Conservation (phyloP, 345 rosid genomes). For the Gossypium sturtianum region DNA sequence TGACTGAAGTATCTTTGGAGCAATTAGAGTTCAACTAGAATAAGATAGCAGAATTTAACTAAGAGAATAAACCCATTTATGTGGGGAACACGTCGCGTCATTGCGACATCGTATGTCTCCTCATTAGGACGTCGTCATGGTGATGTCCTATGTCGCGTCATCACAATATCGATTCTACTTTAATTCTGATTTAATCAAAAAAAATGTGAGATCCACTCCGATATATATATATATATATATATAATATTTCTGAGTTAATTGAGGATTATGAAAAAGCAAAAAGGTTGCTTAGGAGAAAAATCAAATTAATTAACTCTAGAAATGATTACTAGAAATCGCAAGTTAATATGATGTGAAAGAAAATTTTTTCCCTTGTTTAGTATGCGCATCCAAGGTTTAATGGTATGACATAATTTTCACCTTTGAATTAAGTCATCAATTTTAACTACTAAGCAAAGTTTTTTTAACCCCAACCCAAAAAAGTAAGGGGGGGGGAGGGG, state of each 20-base stretch:
- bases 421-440: background rate
- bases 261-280: background rate
- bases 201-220: too few species aligned
- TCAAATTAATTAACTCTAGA: background rate
- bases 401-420: background rate
- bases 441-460: background rate
- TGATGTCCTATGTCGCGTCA: too few species aligned
- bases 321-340: background rate
- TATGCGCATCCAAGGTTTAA: background rate
- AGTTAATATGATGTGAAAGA: background rate
- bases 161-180: too few species aligned
- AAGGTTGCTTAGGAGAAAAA: background rate
- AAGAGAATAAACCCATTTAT: too few species aligned
- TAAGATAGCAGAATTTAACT: too few species aligned
- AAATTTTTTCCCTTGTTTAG: background rate
- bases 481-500: background rate
- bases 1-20: too few species aligned
- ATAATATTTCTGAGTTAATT: background rate
- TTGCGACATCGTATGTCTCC: too few species aligned
- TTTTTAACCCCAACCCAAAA: too few species aligned
- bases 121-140: fast-evolving
- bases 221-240: too few species aligned
- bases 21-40: too few species aligned
- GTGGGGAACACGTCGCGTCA: too few species aligned
- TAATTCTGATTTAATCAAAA: too few species aligned